Evolutionary conservation across 2,329 filamentous ascomycete genomes (phyloP).

Genomic region (Cryphonectria radicalis): DNA sequence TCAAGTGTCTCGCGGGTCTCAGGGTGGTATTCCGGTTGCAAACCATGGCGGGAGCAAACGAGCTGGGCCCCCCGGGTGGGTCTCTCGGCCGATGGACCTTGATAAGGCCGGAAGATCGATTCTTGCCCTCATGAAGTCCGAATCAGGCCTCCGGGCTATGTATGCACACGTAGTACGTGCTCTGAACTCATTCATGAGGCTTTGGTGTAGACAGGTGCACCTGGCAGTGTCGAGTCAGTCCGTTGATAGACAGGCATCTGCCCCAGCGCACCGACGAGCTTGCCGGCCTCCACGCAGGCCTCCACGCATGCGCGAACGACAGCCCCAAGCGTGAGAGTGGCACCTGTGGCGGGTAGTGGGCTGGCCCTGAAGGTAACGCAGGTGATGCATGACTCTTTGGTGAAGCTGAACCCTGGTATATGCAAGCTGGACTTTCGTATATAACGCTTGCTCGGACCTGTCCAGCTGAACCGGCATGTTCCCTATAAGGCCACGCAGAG

Average conservation of each 20-base stretch:
- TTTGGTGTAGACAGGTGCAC: too few relatives aligned
- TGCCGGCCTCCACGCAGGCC: neutral
- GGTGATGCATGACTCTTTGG: neutral
- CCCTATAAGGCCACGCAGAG: neutral
- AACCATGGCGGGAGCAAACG: neutral
- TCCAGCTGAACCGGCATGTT: slow-evolving; percentile 10
- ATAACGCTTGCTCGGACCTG: slow-evolving; percentile 20
- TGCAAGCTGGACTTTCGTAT: neutral
- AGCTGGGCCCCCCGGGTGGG: neutral
- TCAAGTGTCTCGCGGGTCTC: neutral
- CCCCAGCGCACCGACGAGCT: neutral
- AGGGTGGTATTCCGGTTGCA: slow-evolving; percentile 11
- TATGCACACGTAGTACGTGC: neutral
- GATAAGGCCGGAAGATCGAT: neutral
- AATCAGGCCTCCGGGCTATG: neutral
- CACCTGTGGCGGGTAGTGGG: neutral
- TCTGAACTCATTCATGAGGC: neutral
- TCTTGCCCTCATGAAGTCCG: neutral
- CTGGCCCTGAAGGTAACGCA: neutral
- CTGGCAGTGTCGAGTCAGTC: slow-evolving; percentile 3
- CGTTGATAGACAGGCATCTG: neutral
- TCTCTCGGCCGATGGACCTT: neutral
- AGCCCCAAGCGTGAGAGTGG: neutral
- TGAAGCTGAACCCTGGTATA: slow-evolving; percentile 1
- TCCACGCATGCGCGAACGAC: neutral